These are phyloP conservation scores for Cerrena zonata DNA, from an alignment of 1,284 basidiomycete species.

Conservation along the genomic window DNA sequence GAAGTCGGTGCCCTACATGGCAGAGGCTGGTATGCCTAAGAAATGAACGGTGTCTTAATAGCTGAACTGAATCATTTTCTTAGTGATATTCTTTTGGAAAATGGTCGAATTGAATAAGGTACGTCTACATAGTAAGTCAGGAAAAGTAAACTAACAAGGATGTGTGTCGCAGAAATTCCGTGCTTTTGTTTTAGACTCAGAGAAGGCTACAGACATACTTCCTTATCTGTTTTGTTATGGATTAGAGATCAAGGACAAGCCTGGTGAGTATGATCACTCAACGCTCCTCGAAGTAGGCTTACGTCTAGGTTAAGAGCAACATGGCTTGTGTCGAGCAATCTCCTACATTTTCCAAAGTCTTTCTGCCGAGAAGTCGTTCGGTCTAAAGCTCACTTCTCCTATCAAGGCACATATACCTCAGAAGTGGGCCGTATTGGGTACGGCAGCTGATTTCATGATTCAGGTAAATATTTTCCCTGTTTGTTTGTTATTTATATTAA, in stretches of 20 bases:
- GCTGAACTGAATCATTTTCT: background rate
- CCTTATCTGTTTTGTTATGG: conserved; percentile 74
- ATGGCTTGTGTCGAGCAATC: conserved; percentile 83
- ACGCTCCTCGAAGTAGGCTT: conserved; percentile 5
- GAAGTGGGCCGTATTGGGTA: conserved; percentile 73
- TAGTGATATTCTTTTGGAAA: conserved; percentile 86
- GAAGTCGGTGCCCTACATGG: conserved; percentile 73
- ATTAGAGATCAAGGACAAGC: conserved; percentile 84
- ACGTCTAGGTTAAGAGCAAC: conserved; percentile 56
- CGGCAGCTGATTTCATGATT: conserved; percentile 79
- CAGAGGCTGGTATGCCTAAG: conserved; percentile 63
- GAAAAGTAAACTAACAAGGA: background rate
- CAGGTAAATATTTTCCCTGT: conserved; percentile 48
- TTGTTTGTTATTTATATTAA: background rate
- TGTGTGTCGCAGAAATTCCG: conserved; percentile 89
- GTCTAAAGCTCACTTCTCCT: conserved; percentile 55
- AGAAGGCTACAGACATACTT: conserved; percentile 69
- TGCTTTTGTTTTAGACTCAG: conserved; percentile 71
- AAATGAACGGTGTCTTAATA: background rate
- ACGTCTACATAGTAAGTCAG: conserved; percentile 8
- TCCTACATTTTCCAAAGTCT: conserved; percentile 90
- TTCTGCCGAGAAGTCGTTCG: conserved; percentile 79
- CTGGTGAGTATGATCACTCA: conserved; percentile 49
- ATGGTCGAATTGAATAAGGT: conserved; percentile 88
- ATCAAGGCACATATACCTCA: conserved; percentile 62